Evolutionary conservation across 202 grass and related monocot species (phyloP), one percentile per base, ranked within the genome.

Genomic region (Thinopyrum obtusiflorum): DNA sequence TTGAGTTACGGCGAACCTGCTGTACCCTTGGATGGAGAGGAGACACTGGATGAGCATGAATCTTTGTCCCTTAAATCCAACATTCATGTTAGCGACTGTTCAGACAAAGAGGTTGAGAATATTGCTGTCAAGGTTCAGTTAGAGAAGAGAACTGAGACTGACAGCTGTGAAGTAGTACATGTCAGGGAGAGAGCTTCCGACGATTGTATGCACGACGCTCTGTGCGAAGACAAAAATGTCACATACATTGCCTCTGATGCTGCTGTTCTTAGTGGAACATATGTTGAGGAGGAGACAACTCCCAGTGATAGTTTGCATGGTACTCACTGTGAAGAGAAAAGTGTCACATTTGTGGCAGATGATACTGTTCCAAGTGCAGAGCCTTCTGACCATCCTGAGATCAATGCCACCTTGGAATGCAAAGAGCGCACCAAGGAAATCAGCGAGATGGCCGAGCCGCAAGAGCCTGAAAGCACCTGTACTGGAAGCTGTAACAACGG

Each of bases 1-100:
- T 10, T 92, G 67, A 92, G 74, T 21, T 80, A 46, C 18, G 86
- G 79, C 18, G 86, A 88, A 78, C 64, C 42, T 64, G 55, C 23
- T 61, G 57, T 70, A 3, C 86, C 75, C 25, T 31, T 72, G 20
- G 36, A 64, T 28, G 29, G 59, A 42, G 75, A 71, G 23, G 75
- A 68, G 1, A 24, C 17, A 20, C 18, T 15, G 4, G 35, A 64
- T 18, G 79, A 47, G 18, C 46, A 37, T 69, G 17, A 29, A 75
- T 25, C 6, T 65, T 20, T 31, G 12, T 62, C 79, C 9, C 29
- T 70, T 53, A 83, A 83, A 36, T 62, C 63, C 18, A 75, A 39
- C 11, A 36, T 26, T 66, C 84, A 49, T 31, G 7, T 64, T 57
- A 26, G 76, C 55, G 77, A 79, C 28, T 33, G n/a, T 79, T 73